Base-by-base conservation (phyloP, 1,139 yeast genomes). In the Kodamaea arcana region DNA sequence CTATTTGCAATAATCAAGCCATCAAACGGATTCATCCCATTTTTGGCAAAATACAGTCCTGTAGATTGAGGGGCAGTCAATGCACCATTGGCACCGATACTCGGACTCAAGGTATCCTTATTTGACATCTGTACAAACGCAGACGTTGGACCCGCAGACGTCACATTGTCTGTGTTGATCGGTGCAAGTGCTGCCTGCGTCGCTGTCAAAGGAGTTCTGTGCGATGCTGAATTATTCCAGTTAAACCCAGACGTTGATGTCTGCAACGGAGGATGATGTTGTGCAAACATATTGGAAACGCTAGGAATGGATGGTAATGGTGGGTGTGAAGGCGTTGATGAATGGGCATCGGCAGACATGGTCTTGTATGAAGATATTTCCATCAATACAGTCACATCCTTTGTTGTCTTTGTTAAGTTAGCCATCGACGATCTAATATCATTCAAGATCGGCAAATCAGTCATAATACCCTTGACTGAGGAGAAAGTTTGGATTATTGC, bases 351-450 rank as follows among this genome's bases (percentile, higher is more conserved):
- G 10, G 45, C 42, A 1, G 69, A 48, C 52, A 68, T 61, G 4
- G 65, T 24, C 40, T 63, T 65, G 42, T 67, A 69, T 1, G 72
- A 62, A 0, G 73, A 66, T 4, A 64, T 63, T 51, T 88, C 96
- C 31, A 88, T 61, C 46, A 85, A 68, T 11, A 85, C 79, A 0
- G 97, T 88, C 10, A 90, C 85, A 49, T 90, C 97, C 51, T 90
- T 90, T 2, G 96, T 86, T 4, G 90, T 83, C 43, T 87, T 80
- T 0, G 97, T 88, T 39, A 90, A 65, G 23, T 80, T 76, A 0
- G 95, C 86, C 63, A 90, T 73, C 6, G 85, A 81, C 4, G 86
- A 78, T 41, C 96, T 68, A 3, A 85, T 84, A 38, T 85, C 95
- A 47, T 84, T 82, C 33, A 90, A 66, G 11, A 80, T 73, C 0